Conservation (phyloP, 2,329 filamentous ascomycete genomes). For the Aureobasidium musti region DNA sequence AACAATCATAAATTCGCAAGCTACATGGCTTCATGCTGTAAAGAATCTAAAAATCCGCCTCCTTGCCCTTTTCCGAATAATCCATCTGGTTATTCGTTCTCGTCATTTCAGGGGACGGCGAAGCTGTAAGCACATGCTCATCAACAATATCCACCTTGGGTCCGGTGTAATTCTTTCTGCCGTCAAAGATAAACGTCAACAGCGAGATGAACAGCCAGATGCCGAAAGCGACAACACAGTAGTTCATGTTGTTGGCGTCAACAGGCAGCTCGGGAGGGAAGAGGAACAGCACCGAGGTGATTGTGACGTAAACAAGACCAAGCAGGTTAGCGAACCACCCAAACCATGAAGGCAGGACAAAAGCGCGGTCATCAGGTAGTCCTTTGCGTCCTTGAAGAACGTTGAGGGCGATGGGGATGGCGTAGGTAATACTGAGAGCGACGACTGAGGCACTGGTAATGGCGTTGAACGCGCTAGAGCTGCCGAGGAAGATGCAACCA, state of each 20-base stretch:
- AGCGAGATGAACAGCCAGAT: constrained; percentile 60
- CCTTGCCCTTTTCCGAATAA: constrained; percentile 15
- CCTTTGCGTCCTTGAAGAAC: constrained; percentile 65
- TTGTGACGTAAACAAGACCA: constrained; percentile 64
- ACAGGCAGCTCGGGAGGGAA: constrained; percentile 70
- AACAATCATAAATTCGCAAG: background rate
- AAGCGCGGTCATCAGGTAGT: constrained; percentile 59
- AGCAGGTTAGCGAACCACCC: constrained; percentile 63
- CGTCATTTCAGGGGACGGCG: background rate
- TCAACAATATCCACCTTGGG: constrained; percentile 44
- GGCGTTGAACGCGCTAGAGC: constrained; percentile 43
- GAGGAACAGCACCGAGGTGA: constrained; percentile 75
- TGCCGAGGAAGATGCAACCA: constrained; percentile 44
- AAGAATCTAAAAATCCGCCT: background rate
- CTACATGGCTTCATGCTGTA: background rate
- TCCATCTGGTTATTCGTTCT: constrained; percentile 10
- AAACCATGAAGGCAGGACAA: constrained; percentile 56
- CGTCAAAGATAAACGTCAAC: constrained; percentile 62
- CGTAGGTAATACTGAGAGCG: constrained; percentile 70
- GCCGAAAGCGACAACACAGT: constrained; percentile 59
- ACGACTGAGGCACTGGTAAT: constrained; percentile 60
- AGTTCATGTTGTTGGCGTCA: constrained; percentile 68
- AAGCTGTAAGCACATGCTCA: constrained; percentile 33
- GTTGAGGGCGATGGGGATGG: constrained; percentile 71
- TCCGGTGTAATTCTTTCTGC: constrained; percentile 61